phyloP scores from a whole-genome alignment of 768 basidiomycete genomes.

The Mycena vitilis region DNA sequence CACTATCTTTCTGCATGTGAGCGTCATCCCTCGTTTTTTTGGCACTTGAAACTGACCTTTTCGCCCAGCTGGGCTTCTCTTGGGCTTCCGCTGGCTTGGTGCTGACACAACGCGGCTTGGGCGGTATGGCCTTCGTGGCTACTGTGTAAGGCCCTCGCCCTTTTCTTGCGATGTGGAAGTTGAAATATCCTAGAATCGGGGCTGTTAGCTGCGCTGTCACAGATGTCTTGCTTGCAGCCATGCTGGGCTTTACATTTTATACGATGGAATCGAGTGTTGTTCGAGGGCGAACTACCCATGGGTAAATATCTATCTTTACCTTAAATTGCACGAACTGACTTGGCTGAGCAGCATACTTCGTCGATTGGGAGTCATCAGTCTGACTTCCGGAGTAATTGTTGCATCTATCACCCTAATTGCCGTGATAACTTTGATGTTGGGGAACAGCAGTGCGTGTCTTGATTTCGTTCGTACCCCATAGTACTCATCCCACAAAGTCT shows the following conservation, averaged over 20 bases:
- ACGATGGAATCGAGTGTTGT: background rate
- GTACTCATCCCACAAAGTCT: background rate
- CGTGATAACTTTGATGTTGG: background rate
- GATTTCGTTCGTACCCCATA: background rate
- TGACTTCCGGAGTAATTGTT: conserved; percentile 8
- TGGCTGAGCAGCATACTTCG: conserved; percentile 3
- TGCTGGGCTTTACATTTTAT: background rate
- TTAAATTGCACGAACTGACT: background rate
- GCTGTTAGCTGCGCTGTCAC: conserved; percentile 15
- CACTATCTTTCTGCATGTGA: conserved; percentile 20
- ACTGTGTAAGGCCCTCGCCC: background rate
- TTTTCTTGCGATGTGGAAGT: background rate
- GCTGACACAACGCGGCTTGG: background rate
- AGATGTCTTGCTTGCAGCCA: background rate
- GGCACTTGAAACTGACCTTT: background rate
- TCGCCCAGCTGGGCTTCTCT: conserved; percentile 8
- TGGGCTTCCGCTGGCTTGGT: conserved; percentile 5
- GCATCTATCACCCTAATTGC: conserved; percentile 4
- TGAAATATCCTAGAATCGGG: background rate
- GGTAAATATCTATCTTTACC: background rate
- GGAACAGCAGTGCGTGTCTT: background rate
- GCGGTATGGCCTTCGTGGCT: background rate
- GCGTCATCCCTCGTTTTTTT: background rate
- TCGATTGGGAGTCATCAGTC: conserved; percentile 1
- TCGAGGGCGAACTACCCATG: conserved; percentile 1